phyloP scores from a whole-genome alignment of 805 yeast species.

The Ogataea nitratoaversa region DNA sequence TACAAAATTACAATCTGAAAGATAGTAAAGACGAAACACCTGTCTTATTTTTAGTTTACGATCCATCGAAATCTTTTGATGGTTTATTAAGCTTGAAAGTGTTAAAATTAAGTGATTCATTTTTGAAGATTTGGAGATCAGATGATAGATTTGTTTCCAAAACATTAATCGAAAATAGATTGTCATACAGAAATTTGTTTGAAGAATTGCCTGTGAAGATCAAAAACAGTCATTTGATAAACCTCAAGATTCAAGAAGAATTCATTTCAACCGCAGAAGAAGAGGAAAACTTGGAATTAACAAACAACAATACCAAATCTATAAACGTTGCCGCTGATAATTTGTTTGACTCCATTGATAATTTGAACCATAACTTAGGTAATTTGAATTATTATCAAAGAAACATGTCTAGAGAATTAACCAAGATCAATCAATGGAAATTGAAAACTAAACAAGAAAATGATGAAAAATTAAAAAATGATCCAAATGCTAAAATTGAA shows the following conservation, averaged over 20 bases:
- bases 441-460: slow-evolving; percentile 65
- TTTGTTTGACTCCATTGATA: slow-evolving; percentile 65
- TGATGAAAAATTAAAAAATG: slow-evolving; percentile 51
- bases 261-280: slow-evolving; percentile 9
- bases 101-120: slow-evolving; percentile 59
- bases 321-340: slow-evolving; percentile 50
- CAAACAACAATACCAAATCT: slow-evolving; percentile 38
- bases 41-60: slow-evolving; percentile 55
- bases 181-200: slow-evolving; percentile 62
- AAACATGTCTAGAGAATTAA: slow-evolving; percentile 62
- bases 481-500: slow-evolving; percentile 46
- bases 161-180: slow-evolving; percentile 52
- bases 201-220: slow-evolving; percentile 67
- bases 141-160: slow-evolving; percentile 65
- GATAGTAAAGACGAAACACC: slow-evolving; percentile 32
- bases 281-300: slow-evolving; percentile 31
- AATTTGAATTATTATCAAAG: slow-evolving; percentile 81
- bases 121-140: slow-evolving; percentile 43
- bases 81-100: slow-evolving; percentile 65
- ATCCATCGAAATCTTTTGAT: slow-evolving; percentile 62
- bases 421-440: slow-evolving; percentile 72
- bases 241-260: slow-evolving; percentile 29
- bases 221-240: slow-evolving; percentile 63
- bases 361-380: slow-evolving; percentile 72
- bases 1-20: slow-evolving; percentile 38